Evolutionary conservation across 371 early-diverging fungal species (phyloP).

Genomic region (Rhizopus stolonifer): DNA sequence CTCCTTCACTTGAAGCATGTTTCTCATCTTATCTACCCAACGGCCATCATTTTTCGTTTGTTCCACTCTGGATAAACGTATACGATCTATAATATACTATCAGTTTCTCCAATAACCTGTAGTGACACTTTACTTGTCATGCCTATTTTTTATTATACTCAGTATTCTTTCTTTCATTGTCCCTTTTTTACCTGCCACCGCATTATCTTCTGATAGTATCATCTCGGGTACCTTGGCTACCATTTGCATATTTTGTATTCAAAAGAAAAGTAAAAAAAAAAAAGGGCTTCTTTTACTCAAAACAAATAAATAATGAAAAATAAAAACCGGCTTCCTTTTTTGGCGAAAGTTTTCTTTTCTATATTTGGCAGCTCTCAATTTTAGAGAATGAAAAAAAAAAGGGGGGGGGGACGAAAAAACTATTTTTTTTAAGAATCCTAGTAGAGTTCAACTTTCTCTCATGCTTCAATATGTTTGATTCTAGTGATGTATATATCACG

Average conservation of each 20-base stretch:
- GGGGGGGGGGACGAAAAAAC: no score
- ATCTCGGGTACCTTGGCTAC: not conserved
- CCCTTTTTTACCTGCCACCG: not conserved
- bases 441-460: no score
- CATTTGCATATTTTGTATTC: not conserved
- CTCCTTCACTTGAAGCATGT: slow-evolving; percentile 93
- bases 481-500: no score
- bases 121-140: not conserved
- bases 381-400: no score
- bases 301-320: no score
- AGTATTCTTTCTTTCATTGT: no score
- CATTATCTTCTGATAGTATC: not conserved
- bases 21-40: slow-evolving; percentile 96
- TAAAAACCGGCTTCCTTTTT: no score
- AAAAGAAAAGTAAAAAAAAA: not conserved
- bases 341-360: no score
- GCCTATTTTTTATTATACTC: not conserved
- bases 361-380: no score
- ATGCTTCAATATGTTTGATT: no score
- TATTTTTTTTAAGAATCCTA: no score
- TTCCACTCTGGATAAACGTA: slow-evolving; percentile 56
- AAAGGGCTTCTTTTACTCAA: not conserved
- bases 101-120: not conserved
- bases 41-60: slow-evolving; percentile 43
- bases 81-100: slow-evolving; percentile 47